Evolutionary conservation across 805 yeast genomes (phyloP), one percentile per base, ranked within the genome.

Genomic region (Saturnispora ahearnii): DNA sequence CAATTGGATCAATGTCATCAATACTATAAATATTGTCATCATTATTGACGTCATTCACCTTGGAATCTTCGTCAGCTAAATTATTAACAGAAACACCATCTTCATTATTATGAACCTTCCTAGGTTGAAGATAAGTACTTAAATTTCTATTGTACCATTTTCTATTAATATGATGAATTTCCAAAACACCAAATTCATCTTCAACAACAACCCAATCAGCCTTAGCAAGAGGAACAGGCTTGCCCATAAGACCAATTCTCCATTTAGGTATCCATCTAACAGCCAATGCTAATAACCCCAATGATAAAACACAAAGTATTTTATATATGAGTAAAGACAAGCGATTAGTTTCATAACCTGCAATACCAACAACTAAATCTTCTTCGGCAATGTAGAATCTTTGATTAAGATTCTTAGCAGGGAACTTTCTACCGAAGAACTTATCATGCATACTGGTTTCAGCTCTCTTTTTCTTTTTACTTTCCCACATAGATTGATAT

Each of bases 141-240:
- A 91, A 60, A 10, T 87, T 73, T 57, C 86, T 79, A 58, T 84
- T 82, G 60, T 83, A 87, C 71, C 86, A 75, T 41, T 68, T 66
- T 55, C 83, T 76, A 1, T 69, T 59, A 12, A 93, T 79, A 2
- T 68, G 63, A 4, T 79, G 74, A 18, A 83, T 75, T 34, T 77
- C 73, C 53, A 93, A 73, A 58, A 88, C 96, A 18, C 97, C 98
- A 72, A 79, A 84, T 63, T 90, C 97, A 57, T 88, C 95, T 67
- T 93, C 99, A 24, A 93, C 74, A 15, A 89, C 95, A 13, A 90
- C 84, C 93, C 96, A 87, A 59, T 89, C 95, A 31, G 96, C 84
- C 53, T 76, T 75, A 1, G 88, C 96, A 53, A 93, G 69, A 0
- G 95, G 84, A 4, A 77, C 73, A 29, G 73, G 71, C 18, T 67